Conservation (phyloP, 2,329 filamentous ascomycete species). For the Aureobasidium sp. region DNA sequence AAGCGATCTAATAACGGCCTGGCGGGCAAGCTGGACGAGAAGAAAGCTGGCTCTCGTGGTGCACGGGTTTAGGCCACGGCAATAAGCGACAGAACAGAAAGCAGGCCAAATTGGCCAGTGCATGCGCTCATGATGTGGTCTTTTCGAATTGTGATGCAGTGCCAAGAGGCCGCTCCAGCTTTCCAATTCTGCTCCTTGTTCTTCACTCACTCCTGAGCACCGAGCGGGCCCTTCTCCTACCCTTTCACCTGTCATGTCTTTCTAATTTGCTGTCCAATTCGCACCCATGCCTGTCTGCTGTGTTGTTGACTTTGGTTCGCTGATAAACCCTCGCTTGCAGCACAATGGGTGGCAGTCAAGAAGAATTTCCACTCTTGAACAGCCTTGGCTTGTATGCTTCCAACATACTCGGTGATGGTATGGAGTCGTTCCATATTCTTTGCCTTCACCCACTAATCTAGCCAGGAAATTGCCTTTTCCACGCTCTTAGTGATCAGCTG, state of each 20-base stretch:
- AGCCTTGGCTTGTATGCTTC: conserved; percentile 50
- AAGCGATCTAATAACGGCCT: background rate
- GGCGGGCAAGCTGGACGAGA: background rate
- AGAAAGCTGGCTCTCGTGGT: background rate
- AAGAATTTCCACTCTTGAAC: conserved; percentile 49
- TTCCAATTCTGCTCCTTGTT: conserved; percentile 10
- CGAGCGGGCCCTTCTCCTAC: background rate
- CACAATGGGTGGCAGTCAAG: conserved; percentile 21
- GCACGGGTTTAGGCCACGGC: background rate
- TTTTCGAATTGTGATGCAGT: conserved; percentile 2
- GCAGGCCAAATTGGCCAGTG: background rate
- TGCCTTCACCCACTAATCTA: conserved; percentile 10
- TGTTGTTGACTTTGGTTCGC: conserved; percentile 13
- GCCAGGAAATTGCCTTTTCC: conserved; percentile 61
- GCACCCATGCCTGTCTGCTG: conserved; percentile 14
- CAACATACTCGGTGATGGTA: conserved; percentile 55
- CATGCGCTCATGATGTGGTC: conserved; percentile 4
- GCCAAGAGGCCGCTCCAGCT: conserved; percentile 9
- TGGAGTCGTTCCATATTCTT: conserved; percentile 25
- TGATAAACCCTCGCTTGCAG: conserved; percentile 14
- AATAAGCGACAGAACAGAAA: background rate
- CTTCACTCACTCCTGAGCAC: conserved; percentile 5
- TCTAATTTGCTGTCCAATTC: conserved; percentile 10
- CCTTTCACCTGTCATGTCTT: conserved; percentile 13
- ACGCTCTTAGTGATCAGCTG: conserved; percentile 58